Base-by-base conservation (phyloP, 129 eudicot species). In the Deinandra increscens region DNA sequence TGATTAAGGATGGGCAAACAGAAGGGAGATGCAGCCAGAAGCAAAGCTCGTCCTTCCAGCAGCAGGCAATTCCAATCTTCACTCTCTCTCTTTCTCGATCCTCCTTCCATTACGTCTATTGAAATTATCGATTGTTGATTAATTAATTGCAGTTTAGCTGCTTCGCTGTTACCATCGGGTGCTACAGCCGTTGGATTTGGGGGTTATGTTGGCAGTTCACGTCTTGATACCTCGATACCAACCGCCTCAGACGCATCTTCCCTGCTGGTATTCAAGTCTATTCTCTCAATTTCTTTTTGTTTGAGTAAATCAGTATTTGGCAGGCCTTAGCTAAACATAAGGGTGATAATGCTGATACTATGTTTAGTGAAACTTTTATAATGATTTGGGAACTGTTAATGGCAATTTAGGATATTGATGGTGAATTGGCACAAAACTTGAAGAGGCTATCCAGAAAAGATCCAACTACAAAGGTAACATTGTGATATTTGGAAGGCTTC, bases 31-130 rank as follows among this genome's bases (percentile, higher is more conserved):
- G 90, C 90, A 56, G 86, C 87, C 60, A 83, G 99, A 80, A 89
- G 75, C 85, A 94, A 94, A 82, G 88, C 95, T 68, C 95, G 99
- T 17, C 97, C 99, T 55, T 94, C 99, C 19, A 94, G 93, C 84
- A 94, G 99, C 97, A 90, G 98, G 98, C 82, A 53, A 41, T 41
- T 9, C 46, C 9, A 4, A 29, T 41, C 7, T 61, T 14, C 48
- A n/a, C 33, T 17, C 56, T 14, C 26, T 14, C 48, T 11, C 33
- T 17, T 26, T 14, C 26, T 60, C 70, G 0, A 14, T 60, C 4
- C 0, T 62, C 15, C 0, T n/a, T 66, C 0, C n/a, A n/a, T 0
- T 39, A n/a, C 4, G 10, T 5, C 36, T 3, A 1, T 51, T 11
- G 1, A n/a, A n/a, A 22, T 15, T 64, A 10, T 36, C 33, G 14